Evolutionary conservation across 371 early-diverging fungal species (phyloP).

Genomic region (Aphelidium insulamus): DNA sequence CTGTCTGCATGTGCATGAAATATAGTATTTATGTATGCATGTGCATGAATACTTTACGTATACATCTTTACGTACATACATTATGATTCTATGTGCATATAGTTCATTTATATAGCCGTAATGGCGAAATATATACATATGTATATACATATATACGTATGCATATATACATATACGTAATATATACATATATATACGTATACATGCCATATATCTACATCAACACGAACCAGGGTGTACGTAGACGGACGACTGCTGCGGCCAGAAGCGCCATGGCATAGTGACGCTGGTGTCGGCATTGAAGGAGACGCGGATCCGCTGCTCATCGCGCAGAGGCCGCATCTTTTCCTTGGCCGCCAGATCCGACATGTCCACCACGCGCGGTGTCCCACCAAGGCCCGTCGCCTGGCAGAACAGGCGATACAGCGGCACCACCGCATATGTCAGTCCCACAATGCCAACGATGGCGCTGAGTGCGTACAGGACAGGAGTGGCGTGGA

Average conservation of each 20-base stretch:
- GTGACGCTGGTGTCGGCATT: constrained; percentile 52
- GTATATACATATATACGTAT: too few species aligned
- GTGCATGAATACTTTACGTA: too few species aligned
- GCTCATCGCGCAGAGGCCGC: constrained; percentile 22
- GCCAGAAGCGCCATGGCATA: constrained; percentile 75
- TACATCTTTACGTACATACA: too few species aligned
- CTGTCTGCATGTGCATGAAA: too few species aligned
- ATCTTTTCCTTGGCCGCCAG: constrained; percentile 28
- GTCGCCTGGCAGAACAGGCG: constrained; percentile 79
- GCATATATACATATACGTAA: too few species aligned
- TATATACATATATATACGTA: too few species aligned
- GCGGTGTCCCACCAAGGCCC: constrained; percentile 71
- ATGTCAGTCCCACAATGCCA: constrained; percentile 63
- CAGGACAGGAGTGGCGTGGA: constrained; percentile 22
- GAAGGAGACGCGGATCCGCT: constrained; percentile 62
- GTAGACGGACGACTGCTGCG: constrained; percentile 56
- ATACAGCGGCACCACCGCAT: constrained; percentile 91
- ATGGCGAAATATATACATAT: too few species aligned
- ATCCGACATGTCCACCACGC: constrained; percentile 29
- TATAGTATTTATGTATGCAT: too few species aligned
- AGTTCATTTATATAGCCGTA: too few species aligned
- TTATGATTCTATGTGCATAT: too few species aligned
- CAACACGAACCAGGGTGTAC: constrained; percentile 91
- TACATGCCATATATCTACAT: too few species aligned
- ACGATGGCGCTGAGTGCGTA: constrained; percentile 67